Base-by-base conservation (phyloP, 1,139 yeast genomes). In the Geotrichum citri-aurantii region DNA sequence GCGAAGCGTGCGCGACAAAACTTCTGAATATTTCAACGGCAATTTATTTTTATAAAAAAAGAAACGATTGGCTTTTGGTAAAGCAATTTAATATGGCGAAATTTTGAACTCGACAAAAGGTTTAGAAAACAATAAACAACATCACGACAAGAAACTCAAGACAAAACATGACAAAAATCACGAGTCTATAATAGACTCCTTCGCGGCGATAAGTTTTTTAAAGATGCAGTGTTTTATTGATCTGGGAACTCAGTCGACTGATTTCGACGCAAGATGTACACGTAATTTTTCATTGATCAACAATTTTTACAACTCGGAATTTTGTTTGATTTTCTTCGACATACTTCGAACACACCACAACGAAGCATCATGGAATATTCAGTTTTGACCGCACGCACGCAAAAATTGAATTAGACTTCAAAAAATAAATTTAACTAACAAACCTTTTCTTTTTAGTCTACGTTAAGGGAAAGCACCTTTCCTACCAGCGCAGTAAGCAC, bases 381-480 rank as follows among this genome's bases (percentile, higher is more conserved):
- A 46, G 26, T 46, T 44, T 19, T 17, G 17, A 24, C 26, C 19
- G 26, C 48, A 24, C 48, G 26, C 26, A 29, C 27, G 31, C 27
- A 33, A 10, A 14, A 29, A 17, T 48, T 23, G 19, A 5, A 19
- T 5, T 31, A n/a, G 7, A 7, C 7, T 37, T 37, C 7, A 2
- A n/a, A n/a, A 37, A n/a, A n/a, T 3, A 3, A 7, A 17, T 21
- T 27, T 42, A 10, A 33, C 44, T 48, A 52, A 49, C 55, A 48
- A 26, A 31, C 54, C 23, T 12, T 19, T 51, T 44, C 12, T 37
- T 55, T 50, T 31, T 79, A 89, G 96, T 93, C 84, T 93, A 93
- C 96, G 98, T 93, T 82, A 93, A 92, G 87, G 99, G 98, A 82
- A 93, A 92, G 87, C 98, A 93, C 88, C 80, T 93, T 79, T 92